Base-by-base conservation (phyloP, 306 rosid species). In the Pachyrhizus erosus region DNA sequence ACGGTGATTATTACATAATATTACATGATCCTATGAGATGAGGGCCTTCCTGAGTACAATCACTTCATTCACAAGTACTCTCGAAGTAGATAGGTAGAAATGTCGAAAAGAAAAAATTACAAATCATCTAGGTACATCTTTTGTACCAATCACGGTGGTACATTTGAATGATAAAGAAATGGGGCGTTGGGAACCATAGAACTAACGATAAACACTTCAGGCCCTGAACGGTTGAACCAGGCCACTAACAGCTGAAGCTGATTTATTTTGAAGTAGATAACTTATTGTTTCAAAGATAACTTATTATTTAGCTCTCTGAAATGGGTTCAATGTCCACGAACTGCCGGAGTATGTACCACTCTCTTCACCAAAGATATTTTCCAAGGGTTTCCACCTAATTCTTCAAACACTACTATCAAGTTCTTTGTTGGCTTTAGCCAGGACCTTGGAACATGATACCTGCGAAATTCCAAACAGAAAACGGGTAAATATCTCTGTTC, bases 361-460 rank as follows among this genome's bases (percentile, higher is more conserved):
- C 97, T 93, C 88, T 84, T 91, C 10, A 88, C 86, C 2, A 96
- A 58, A 57, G 92, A 80, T 60, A 92, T 92, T 84, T 89, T 94
- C 58, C 92, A 84, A 24, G 93, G 92, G 84, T 92, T 91, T 7
- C 99, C 99, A 0, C 98, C 99, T 5, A 96, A 88, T 84, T 96
- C 99, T 89, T 94, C 99, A 60, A 96, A 92, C 37, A 92, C 83
- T 39, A 96, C 92, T 67, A 96, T 37, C 81, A 93, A 74, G 74
- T 96, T 96, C 49, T 81, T 55, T 6, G 91, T 89, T 78, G 97
- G 94, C 88, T 87, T 96, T 54, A 96, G 88, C 99, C 99, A 96
- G 31, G 98, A 91, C 87, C 97, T 89, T 15, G 99, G 99, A 79
- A 96, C 76, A 34, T 96, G 97, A 72, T 96, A 93, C 98, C 98